phyloP scores from a whole-genome alignment of 169 alveolate species.

The Cryptosporidium ubiquitum region DNA sequence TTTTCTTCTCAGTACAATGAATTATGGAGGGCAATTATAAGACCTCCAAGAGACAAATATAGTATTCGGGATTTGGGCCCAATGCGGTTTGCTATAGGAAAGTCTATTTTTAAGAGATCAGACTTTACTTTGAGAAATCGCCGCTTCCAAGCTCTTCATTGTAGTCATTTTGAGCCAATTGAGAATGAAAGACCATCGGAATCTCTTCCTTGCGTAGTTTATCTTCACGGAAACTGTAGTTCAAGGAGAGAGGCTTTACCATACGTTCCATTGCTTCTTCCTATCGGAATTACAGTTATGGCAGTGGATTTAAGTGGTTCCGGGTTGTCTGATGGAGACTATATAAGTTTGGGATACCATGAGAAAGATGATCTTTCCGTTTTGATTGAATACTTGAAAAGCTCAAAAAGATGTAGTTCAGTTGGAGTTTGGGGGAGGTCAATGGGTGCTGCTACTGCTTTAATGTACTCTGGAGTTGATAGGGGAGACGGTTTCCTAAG shows the following conservation, averaged over 20 bases:
- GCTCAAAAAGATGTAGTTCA: constrained; percentile 82
- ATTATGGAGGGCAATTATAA: constrained; percentile 88
- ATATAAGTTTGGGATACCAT: constrained; percentile 89
- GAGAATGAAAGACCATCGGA: constrained; percentile 79
- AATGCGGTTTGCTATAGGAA: constrained; percentile 78
- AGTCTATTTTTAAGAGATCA: constrained; percentile 80
- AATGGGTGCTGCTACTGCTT: constrained; percentile 95
- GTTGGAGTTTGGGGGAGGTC: constrained; percentile 94
- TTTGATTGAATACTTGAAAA: constrained; percentile 86
- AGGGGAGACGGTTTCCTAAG: constrained; percentile 89
- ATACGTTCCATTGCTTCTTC: constrained; percentile 85
- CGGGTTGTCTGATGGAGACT: constrained; percentile 85
- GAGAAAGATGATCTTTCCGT: constrained; percentile 89
- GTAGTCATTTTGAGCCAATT: constrained; percentile 92
- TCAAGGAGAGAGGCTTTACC: constrained; percentile 90
- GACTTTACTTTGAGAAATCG: constrained; percentile 85
- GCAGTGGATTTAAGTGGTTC: constrained; percentile 92
- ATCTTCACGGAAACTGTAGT: constrained; percentile 92
- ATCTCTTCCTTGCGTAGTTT: constrained; percentile 92
- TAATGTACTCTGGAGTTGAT: constrained; percentile 83
- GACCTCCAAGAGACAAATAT: constrained; percentile 89
- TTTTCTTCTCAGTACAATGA: constrained; percentile 76
- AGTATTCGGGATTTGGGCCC: constrained; percentile 83
- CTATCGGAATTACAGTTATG: constrained; percentile 88
- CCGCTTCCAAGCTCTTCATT: constrained; percentile 82